phyloP scores from a whole-genome alignment of 2,329 filamentous ascomycete genomes.

The Thelonectria blattea region DNA sequence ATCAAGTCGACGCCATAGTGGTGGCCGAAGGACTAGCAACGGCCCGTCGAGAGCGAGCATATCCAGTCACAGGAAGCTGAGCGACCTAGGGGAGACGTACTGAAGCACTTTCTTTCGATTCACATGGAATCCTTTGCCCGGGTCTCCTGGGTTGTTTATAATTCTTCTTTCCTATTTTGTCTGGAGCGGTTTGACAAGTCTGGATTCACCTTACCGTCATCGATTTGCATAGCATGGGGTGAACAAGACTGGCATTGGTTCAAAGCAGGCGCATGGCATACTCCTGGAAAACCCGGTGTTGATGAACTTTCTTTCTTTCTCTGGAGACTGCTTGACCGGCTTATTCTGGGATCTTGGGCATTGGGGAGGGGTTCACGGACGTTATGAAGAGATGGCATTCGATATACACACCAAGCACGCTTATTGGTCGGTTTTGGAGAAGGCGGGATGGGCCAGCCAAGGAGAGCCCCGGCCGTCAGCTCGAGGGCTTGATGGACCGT shows the following conservation, averaged over 20 bases:
- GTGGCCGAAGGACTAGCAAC: constrained; percentile 51
- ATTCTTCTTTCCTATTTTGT: constrained; percentile 30
- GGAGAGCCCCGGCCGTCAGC: neutral
- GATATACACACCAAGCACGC: constrained; percentile 21
- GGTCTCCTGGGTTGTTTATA: constrained; percentile 24
- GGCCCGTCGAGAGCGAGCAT: constrained; percentile 43
- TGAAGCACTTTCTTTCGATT: constrained; percentile 38
- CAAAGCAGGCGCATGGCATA: constrained; percentile 36
- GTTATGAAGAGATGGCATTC: constrained; percentile 42
- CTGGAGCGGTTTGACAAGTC: constrained; percentile 32
- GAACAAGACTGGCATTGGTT: constrained; percentile 34
- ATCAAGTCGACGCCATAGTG: constrained; percentile 51
- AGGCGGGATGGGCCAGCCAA: constrained; percentile 6
- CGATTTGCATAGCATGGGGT: constrained; percentile 33
- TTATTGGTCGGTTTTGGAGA: constrained; percentile 12
- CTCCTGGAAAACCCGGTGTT: constrained; percentile 37
- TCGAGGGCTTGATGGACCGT: neutral
- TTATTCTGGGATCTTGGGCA: constrained; percentile 34
- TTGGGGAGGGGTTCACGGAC: constrained; percentile 34
- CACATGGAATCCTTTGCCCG: constrained; percentile 11
- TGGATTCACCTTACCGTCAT: constrained; percentile 25
- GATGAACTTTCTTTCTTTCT: constrained; percentile 37
- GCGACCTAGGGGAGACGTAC: constrained; percentile 62
- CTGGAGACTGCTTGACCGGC: constrained; percentile 37
- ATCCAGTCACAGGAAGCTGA: constrained; percentile 48